These are phyloP conservation scores for Rhodotorula sp. DNA, from an alignment of 1,284 basidiomycete genomes.

Conservation along the genomic window DNA sequence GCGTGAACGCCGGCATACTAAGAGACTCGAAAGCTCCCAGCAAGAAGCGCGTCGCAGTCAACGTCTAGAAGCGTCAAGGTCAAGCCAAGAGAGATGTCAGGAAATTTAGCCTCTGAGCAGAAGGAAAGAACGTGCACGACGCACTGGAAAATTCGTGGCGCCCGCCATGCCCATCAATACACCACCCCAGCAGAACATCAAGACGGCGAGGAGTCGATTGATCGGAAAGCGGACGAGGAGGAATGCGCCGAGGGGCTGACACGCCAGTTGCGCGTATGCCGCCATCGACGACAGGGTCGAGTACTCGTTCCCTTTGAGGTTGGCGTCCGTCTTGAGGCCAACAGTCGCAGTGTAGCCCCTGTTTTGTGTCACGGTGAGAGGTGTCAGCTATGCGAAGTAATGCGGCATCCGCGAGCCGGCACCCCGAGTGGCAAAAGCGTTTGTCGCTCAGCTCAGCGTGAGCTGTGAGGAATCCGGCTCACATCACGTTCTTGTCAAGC, in stretches of 20 bases:
- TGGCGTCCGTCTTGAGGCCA: conserved; percentile 6
- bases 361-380: too few species aligned
- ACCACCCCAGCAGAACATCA: conserved; percentile 29
- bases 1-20: conserved; percentile 34
- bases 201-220: conserved; percentile 21
- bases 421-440: too few species aligned
- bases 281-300: conserved; percentile 32
- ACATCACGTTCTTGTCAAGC: conserved; percentile 2
- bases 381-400: too few species aligned
- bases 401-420: too few species aligned
- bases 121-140: background rate
- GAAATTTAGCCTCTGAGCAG: background rate
- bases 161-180: conserved; percentile 36
- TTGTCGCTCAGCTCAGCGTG: background rate
- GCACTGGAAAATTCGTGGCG: conserved; percentile 17
- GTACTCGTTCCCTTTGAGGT: conserved; percentile 31
- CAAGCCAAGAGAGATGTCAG: too few species aligned
- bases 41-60: conserved; percentile 36
- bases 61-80: background rate
- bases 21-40: conserved; percentile 38
- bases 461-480: background rate
- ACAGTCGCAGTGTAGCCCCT: background rate
- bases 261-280: conserved; percentile 38
- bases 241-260: conserved; percentile 38
- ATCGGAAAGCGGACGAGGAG: conserved; percentile 27